These are phyloP conservation scores for Kalmusia sp. DNA, from an alignment of 2,329 filamentous ascomycete species.

Conservation along the genomic window DNA sequence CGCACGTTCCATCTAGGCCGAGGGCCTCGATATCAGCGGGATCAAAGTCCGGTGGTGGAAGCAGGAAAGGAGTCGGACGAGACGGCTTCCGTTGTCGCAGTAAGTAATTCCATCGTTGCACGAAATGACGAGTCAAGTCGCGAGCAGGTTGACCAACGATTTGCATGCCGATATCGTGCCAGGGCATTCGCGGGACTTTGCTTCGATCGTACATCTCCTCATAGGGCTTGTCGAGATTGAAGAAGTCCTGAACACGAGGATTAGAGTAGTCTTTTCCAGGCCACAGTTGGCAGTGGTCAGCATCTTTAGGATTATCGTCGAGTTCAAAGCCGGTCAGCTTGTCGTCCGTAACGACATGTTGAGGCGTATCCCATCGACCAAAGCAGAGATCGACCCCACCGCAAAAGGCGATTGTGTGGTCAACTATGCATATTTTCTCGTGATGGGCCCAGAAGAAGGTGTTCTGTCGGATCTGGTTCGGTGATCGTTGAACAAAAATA, in stretches of 20 bases:
- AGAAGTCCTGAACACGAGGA: conserved; percentile 93
- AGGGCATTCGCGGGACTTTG: conserved; percentile 91
- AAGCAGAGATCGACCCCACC: conserved; percentile 97
- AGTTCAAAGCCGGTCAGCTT: conserved; percentile 94
- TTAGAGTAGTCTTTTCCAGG: conserved; percentile 99
- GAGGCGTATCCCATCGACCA: conserved; percentile 94
- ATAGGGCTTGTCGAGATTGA: conserved; percentile 89
- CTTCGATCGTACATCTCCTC: conserved; percentile 98
- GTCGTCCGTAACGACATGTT: conserved; percentile 89
- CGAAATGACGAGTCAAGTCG: conserved; percentile 93
- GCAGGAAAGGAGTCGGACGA: conserved; percentile 87
- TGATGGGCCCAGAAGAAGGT: conserved; percentile 99
- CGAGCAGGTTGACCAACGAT: conserved; percentile 94
- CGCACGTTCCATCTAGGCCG: conserved; percentile 90
- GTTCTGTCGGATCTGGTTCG: conserved; percentile 98
- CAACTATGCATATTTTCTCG: conserved; percentile 96
- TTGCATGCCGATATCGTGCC: conserved; percentile 99
- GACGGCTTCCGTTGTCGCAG: conserved; percentile 91
- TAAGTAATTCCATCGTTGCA: conserved; percentile 98
- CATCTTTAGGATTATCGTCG: conserved; percentile 76
- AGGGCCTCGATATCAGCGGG: conserved; percentile 84
- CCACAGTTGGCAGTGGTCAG: conserved; percentile 94
- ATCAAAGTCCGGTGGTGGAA: conserved; percentile 92
- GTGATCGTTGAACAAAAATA: conserved; percentile 93
- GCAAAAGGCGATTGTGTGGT: conserved; percentile 94